Evolutionary conservation across 1,284 basidiomycete genomes (phyloP).

Genomic region (Irpex sp.): DNA sequence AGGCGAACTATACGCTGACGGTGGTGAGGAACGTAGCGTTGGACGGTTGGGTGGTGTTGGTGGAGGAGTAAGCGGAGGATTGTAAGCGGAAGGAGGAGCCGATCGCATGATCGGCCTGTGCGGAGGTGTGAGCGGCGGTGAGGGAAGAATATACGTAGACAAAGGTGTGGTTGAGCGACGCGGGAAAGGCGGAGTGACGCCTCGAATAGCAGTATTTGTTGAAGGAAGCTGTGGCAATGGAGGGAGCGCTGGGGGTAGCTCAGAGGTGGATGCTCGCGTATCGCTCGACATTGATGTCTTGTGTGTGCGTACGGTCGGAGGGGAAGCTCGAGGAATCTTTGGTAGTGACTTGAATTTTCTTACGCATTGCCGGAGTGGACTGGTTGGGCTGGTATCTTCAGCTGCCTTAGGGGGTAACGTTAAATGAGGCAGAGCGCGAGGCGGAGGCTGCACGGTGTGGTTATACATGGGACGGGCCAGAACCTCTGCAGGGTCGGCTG

Average conservation of each 20-base stretch:
- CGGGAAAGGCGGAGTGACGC: not conserved
- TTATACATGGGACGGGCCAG: conserved; percentile 29
- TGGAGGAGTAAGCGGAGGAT: not conserved
- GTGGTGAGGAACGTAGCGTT: not conserved
- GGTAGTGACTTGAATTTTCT: conserved; percentile 1
- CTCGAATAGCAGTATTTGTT: not conserved
- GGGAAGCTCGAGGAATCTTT: not conserved
- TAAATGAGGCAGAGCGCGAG: not conserved
- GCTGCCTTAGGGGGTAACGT: not conserved
- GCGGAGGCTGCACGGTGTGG: conserved; percentile 14
- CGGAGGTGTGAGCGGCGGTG: not conserved
- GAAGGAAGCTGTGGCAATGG: not conserved
- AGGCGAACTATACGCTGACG: not conserved
- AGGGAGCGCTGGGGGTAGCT: not conserved
- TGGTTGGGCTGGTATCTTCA: not conserved
- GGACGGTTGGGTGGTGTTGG: not conserved
- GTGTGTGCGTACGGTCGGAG: not conserved
- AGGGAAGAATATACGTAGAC: not conserved
- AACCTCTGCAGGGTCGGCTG: conserved; percentile 27
- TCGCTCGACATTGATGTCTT: not conserved
- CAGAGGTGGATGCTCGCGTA: not conserved
- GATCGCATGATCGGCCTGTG: not conserved
- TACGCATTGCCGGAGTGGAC: not conserved
- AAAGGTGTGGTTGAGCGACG: not conserved
- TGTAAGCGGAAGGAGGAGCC: not conserved